Percentiles rank a stretch among this genome's conserved stretches.
Evolutionary conservation across 306 rosid species (phyloP).

Genomic region (Sicyos edulis): DNA sequence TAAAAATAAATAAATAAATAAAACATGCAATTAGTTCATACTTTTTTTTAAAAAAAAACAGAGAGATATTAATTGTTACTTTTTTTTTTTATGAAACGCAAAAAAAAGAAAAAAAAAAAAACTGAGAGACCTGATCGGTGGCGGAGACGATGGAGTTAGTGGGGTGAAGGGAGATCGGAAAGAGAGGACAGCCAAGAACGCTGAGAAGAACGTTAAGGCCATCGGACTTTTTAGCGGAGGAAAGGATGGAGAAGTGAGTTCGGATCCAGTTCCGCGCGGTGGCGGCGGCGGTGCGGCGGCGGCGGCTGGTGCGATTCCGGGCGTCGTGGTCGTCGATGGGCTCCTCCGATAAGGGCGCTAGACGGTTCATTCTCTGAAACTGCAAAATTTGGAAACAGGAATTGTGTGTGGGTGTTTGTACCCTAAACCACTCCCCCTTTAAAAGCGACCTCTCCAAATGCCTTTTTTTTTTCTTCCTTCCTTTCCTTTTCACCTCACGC

Average conservation of each 20-base stretch:
- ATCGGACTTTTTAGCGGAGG: conserved; percentile 56
- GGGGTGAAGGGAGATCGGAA: conserved; percentile 58
- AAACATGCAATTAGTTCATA: background rate
- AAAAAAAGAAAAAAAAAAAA: background rate
- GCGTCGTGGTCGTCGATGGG: conserved; percentile 59
- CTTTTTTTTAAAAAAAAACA: background rate
- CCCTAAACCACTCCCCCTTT: background rate
- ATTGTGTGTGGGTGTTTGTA: no score
- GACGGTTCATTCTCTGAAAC: conserved; percentile 47
- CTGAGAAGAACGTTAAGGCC: conserved; percentile 75
- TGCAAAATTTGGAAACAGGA: no score
- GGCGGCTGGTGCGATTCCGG: background rate
- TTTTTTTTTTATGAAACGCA: background rate
- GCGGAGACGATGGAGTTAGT: conserved; percentile 21
- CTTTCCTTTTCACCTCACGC: background rate
- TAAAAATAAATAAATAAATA: no score
- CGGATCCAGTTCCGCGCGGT: conserved; percentile 75
- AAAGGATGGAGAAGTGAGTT: conserved; percentile 47
- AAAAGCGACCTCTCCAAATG: conserved; percentile 16
- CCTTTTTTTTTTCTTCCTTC: background rate
- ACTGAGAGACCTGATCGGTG: conserved; percentile 44
- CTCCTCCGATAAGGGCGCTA: conserved; percentile 83
- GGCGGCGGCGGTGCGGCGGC: background rate
- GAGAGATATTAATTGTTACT: background rate
- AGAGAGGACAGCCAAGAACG: conserved; percentile 87